phyloP scores from a whole-genome alignment of 164 flowering plant species.

The Tinospora cordifolia region DNA sequence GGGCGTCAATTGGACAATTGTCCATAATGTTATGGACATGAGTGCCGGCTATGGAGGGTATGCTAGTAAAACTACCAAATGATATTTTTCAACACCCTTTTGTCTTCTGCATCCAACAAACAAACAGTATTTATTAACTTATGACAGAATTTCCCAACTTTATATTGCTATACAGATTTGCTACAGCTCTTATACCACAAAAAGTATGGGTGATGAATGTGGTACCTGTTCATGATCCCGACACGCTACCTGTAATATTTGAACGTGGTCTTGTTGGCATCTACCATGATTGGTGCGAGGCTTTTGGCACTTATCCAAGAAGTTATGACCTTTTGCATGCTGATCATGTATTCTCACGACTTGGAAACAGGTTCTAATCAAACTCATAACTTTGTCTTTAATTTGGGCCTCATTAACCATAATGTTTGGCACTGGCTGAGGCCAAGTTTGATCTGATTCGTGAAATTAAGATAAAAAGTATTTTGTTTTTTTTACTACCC shows the following conservation, averaged over 20 bases:
- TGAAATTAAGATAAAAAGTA: too few relatives aligned
- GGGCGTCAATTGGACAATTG: slow-evolving; percentile 77
- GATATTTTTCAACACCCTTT: background rate
- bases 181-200: slow-evolving; percentile 63
- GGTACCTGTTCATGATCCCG: slow-evolving; percentile 76
- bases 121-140: background rate
- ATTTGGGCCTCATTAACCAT: background rate
- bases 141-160: background rate
- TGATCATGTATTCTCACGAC: slow-evolving; percentile 87
- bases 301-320: slow-evolving; percentile 87
- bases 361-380: slow-evolving; percentile 64
- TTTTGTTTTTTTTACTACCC: too few relatives aligned
- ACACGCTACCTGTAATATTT: slow-evolving; percentile 80
- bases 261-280: slow-evolving; percentile 85
- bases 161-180: slow-evolving; percentile 50
- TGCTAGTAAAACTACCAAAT: slow-evolving; percentile 13
- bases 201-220: slow-evolving; percentile 97
- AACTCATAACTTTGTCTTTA: background rate
- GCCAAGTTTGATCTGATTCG: too few relatives aligned
- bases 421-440: too few relatives aligned
- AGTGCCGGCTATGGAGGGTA: slow-evolving; percentile 90
- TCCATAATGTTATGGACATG: slow-evolving; percentile 85
- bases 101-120: background rate
- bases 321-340: slow-evolving; percentile 91
- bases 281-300: slow-evolving; percentile 97